Base-by-base conservation (phyloP, 164 flowering plant genomes). In the Vitis labrusca region DNA sequence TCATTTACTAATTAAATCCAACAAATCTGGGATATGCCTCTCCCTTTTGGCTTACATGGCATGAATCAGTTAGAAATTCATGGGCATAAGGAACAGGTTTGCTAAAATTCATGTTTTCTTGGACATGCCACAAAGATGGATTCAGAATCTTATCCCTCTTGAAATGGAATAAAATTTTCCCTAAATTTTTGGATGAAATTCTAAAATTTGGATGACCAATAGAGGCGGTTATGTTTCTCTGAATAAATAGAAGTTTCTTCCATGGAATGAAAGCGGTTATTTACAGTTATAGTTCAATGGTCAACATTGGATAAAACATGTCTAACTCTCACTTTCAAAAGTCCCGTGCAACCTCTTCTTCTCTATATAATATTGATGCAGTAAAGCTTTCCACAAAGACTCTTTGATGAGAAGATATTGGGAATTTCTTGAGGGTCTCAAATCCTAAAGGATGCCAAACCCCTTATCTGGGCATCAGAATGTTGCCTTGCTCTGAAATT, bases 401-500 rank as follows among this genome's bases (percentile, higher is more conserved):
- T 2, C 44, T 68, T 29, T 11, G 48, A 10, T 44, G 51, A 50
- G 37, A 64, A 64, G 15, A 65, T 30, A 29, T 50, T 64, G 50
- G 49, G 29, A 64, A 52, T 59, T 37, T 69, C 50, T 52, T 59
- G 52, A 72, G 64, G 70, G 16, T 59, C 17, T 65, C 65, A 37
- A 37, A 37, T 37, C 44, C 44, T 37, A 0, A 37, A 37, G 44
- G 6, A 37, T 37, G 5, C 44, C 44, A 37, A 37, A 37, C 44
- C 44, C 44, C 5, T 52, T 59, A 37, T 59, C 5, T 16, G 59
- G 6, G 50, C 53, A 15, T 66, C 66, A 14, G 59, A 27, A 61
- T 16, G 27, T 66, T 75, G 71, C 61, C 73, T 37, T 72, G 27
- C 57, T 29, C 27, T 60, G 10, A 59, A 62, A 63, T 60, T 69